These are phyloP conservation scores for Nidularia sp. DNA, from an alignment of 768 basidiomycete species.

Conservation along the genomic window DNA sequence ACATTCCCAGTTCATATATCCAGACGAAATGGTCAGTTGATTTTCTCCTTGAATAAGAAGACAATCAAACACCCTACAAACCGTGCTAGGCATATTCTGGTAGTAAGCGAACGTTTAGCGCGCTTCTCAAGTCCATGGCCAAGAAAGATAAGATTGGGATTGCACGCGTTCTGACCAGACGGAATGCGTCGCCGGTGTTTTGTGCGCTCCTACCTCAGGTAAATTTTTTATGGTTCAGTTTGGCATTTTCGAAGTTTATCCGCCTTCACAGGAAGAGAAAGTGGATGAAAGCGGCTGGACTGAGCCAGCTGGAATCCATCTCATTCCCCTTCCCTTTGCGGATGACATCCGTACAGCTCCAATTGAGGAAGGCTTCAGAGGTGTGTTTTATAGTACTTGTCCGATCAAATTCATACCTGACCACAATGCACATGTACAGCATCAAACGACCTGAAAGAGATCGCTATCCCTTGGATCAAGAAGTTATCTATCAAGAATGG, in stretches of 20 bases:
- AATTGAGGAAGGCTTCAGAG: slow-evolving; percentile 58
- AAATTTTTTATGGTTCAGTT: slow-evolving; percentile 1
- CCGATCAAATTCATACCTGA: neutral
- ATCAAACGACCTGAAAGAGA: slow-evolving; percentile 58
- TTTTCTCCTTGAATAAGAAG: neutral
- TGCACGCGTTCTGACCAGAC: slow-evolving; percentile 64
- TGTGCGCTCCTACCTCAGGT: slow-evolving; percentile 89
- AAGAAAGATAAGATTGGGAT: slow-evolving; percentile 80
- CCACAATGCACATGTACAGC: slow-evolving; percentile 36
- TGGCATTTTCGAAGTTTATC: neutral
- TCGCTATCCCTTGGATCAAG: slow-evolving; percentile 70
- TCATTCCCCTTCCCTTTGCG: slow-evolving; percentile 90
- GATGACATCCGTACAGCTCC: slow-evolving; percentile 89
- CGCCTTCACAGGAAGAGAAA: slow-evolving; percentile 56
- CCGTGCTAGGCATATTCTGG: slow-evolving; percentile 69
- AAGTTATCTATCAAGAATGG: slow-evolving; percentile 78
- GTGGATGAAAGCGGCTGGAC: slow-evolving; percentile 68
- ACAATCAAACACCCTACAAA: slow-evolving; percentile 4
- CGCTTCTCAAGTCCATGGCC: slow-evolving; percentile 78
- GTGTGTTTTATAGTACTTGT: slow-evolving; percentile 28
- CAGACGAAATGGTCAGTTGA: slow-evolving; percentile 74
- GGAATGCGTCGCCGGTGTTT: slow-evolving; percentile 73
- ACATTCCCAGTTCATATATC: slow-evolving; percentile 88
- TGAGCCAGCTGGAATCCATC: slow-evolving; percentile 87
- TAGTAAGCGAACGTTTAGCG: slow-evolving; percentile 88